A percentile compares a stretch with the other conserved stretches of the same genome.
Conservation (phyloP, 1,284 basidiomycete genomes). For the Tetrapyrgos nigripes region DNA sequence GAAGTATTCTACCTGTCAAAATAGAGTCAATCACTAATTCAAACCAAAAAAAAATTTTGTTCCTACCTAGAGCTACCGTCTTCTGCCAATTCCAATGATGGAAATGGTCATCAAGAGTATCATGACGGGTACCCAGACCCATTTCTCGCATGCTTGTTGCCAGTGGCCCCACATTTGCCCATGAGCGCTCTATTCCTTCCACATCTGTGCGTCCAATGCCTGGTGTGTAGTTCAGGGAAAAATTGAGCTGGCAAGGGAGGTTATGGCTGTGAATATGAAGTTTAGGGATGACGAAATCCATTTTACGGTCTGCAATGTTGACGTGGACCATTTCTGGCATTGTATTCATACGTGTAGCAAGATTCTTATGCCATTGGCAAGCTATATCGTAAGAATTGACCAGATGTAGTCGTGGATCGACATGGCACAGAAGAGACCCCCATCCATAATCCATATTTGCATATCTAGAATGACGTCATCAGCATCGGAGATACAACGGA, state of each 20-base stretch:
- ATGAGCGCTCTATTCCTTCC: slow-evolving; percentile 29
- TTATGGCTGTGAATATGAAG: slow-evolving; percentile 10
- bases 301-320: neutral
- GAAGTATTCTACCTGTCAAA: neutral
- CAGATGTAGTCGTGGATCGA: neutral
- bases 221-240: slow-evolving; percentile 18
- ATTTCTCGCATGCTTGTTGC: slow-evolving; percentile 29
- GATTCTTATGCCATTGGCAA: slow-evolving; percentile 26
- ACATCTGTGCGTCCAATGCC: slow-evolving; percentile 24
- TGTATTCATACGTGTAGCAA: slow-evolving; percentile 15
- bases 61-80: slow-evolving; percentile 5
- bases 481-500: slow-evolving; percentile 4
- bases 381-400: slow-evolving; percentile 19
- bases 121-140: slow-evolving; percentile 27
- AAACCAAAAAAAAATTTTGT: neutral
- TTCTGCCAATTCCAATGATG: slow-evolving; percentile 36
- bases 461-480: neutral
- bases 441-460: slow-evolving; percentile 7
- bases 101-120: slow-evolving; percentile 35
- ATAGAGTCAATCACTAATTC: neutral
- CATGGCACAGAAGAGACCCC: neutral
- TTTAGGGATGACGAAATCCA: slow-evolving; percentile 5
- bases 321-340: slow-evolving; percentile 15
- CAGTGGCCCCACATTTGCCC: slow-evolving; percentile 25
- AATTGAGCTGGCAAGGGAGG: slow-evolving; percentile 19